A percentile compares a stretch with the other conserved stretches of the same genome.
Conservation (phyloP, 2,329 filamentous ascomycete genomes). For the Xylaria sp. region DNA sequence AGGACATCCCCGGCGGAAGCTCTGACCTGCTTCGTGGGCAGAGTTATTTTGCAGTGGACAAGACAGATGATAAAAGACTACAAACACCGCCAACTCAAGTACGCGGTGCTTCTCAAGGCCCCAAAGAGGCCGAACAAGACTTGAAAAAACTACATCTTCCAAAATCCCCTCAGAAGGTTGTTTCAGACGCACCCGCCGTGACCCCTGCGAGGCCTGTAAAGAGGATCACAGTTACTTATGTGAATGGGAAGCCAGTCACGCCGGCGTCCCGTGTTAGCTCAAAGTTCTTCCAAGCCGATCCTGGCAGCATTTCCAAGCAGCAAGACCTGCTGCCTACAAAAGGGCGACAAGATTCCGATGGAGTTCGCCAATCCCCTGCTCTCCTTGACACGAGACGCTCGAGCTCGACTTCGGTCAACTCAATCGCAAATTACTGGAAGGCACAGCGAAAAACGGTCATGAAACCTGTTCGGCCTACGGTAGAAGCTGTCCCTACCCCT, state of each 20-base stretch:
- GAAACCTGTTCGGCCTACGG: neutral
- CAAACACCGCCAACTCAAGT: neutral
- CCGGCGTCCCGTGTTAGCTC: neutral
- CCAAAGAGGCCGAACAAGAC: conserved; percentile 1
- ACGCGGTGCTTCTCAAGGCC: neutral
- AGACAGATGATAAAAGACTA: neutral
- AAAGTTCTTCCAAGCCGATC: neutral
- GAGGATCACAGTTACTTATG: neutral
- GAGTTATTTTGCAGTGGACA: neutral
- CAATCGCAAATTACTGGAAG: neutral
- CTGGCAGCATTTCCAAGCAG: neutral
- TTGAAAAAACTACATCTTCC: neutral
- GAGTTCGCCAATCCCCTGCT: neutral
- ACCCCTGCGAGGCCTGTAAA: conserved; percentile 2
- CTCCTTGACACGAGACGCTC: neutral
- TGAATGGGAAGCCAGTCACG: conserved; percentile 3
- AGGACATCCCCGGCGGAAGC: neutral
- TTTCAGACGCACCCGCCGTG: neutral
- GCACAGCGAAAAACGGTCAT: neutral
- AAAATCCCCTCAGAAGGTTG: neutral
- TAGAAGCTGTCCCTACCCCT: neutral
- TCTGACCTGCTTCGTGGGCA: neutral
- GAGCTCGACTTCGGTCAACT: neutral
- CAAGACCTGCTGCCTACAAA: neutral
- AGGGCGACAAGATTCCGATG: conserved; percentile 3